Base-by-base conservation (phyloP, 805 yeast genomes). In the Zygotorulaspora sp. region DNA sequence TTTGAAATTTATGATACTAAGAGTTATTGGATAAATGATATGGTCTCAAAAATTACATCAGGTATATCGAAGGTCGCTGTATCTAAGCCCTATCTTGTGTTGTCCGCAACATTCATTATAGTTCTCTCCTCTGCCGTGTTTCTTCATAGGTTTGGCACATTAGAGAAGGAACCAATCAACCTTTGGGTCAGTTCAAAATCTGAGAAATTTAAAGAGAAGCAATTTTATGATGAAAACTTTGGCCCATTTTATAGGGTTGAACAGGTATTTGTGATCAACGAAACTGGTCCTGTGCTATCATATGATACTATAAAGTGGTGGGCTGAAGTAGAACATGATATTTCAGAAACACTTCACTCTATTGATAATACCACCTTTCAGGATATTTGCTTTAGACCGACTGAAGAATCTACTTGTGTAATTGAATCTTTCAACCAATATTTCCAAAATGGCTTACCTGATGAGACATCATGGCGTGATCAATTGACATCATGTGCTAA, bases 171-270 rank as follows among this genome's bases (percentile, higher is more conserved):
- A 48, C 97, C 98, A 0, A 75, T 83, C 3, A 77, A 80, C 44
- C 65, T 90, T 20, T 90, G 98, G 98, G 97, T 92, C 0, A 81
- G 92, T 48, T 79, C 89, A 2, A 54, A 66, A 14, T 83, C 92
- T 7, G 77, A 75, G 3, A 87, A 88, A 9, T 80, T 70, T 37
- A 64, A 72, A 28, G 81, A 90, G 51, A 79, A 80, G 51, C 65
- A 69, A 38, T 78, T 68, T 49, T 90, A 78, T 56, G 96, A 92
- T 57, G 71, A 72, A 14, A 75, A 78, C 44, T 90, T 90, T 61
- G 96, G 97, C 1, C 95, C 94, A 25, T 90, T 92, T 67, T 92
- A 83, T 64, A 71, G 97, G 50, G 77, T 86, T 4, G 90, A 87
- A 52, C 97, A 90, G 61, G 64, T 86, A 0, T 84, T 85, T 47